A percentile compares a stretch with the other conserved stretches of the same genome.
These are phyloP conservation scores for Xerophyta viscosa DNA, from an alignment of 106 monocot genomes.

Conservation along the genomic window DNA sequence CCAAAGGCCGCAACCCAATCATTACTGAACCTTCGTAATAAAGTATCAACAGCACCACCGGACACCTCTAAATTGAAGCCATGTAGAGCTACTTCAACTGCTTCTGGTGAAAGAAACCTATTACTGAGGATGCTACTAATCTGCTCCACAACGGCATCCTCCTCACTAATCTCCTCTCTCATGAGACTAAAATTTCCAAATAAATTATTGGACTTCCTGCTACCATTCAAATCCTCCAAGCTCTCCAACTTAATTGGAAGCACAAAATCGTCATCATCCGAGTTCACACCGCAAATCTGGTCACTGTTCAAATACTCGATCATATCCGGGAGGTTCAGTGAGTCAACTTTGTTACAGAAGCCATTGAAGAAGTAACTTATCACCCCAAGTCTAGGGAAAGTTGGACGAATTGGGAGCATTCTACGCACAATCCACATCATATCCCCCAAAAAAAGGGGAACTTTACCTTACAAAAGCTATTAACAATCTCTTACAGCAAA, in stretches of 20 bases:
- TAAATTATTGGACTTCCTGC: background rate
- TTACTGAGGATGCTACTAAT: constrained; percentile 35
- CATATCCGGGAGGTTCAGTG: constrained; percentile 60
- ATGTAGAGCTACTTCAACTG: constrained; percentile 27
- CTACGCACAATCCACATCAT: background rate
- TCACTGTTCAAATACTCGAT: constrained; percentile 25
- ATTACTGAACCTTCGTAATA: constrained; percentile 58
- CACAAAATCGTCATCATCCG: constrained; percentile 61
- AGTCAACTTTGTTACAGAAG: constrained; percentile 25
- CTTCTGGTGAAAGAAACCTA: constrained; percentile 40
- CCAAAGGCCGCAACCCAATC: constrained; percentile 74
- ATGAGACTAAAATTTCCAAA: background rate
- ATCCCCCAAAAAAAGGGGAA: background rate
- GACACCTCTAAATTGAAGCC: constrained; percentile 35
- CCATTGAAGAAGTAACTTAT: constrained; percentile 6
- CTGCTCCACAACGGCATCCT: constrained; percentile 25
- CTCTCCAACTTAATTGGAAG: constrained; percentile 41
- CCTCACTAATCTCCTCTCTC: constrained; percentile 7
- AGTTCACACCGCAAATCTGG: constrained; percentile 10
- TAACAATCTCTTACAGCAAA: no score
- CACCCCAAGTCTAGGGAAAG: constrained; percentile 2
- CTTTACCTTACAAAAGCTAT: no score
- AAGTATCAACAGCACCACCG: constrained; percentile 27
- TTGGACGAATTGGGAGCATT: background rate
- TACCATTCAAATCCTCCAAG: constrained; percentile 9